Evolutionary conservation across 148 eudicot species (phyloP).

Genomic region (Polygonum maritimum): DNA sequence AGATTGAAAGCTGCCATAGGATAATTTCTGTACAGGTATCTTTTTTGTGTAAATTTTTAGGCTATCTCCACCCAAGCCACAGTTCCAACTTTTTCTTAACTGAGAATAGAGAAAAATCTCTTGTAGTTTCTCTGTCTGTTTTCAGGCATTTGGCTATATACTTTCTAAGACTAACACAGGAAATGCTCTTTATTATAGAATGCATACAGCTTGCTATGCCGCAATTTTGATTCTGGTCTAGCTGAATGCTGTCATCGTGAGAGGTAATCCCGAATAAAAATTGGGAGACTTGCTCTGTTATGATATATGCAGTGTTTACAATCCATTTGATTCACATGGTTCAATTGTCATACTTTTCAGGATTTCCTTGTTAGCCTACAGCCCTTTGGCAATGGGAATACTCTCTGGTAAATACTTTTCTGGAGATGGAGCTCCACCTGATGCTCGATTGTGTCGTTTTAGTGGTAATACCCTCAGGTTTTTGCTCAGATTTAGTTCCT

Average conservation of each 20-base stretch:
- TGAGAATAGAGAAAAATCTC: background rate
- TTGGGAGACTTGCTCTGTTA: background rate
- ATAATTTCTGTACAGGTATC: conserved; percentile 77
- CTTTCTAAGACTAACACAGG: background rate
- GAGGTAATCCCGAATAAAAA: conserved; percentile 30
- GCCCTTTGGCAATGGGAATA: conserved; percentile 95
- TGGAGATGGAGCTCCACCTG: conserved; percentile 47
- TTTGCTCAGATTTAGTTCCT: background rate
- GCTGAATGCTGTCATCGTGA: conserved; percentile 86
- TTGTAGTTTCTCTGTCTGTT: background rate
- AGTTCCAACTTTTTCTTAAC: background rate
- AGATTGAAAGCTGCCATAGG: conserved; percentile 25
- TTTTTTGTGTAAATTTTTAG: background rate
- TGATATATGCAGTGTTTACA: background rate
- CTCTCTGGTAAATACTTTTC: conserved; percentile 74
- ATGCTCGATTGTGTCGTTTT: conserved; percentile 76
- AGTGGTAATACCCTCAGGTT: conserved; percentile 31
- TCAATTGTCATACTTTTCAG: conserved; percentile 22
- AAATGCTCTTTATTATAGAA: conserved; percentile 28
- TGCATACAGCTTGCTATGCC: conserved; percentile 75
- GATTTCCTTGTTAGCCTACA: conserved; percentile 71
- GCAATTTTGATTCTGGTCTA: conserved; percentile 69
- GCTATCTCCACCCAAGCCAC: background rate
- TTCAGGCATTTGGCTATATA: background rate
- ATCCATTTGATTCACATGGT: conserved; percentile 6